phyloP scores from a whole-genome alignment of 768 basidiomycete genomes.

The Boletellus emodensis region DNA sequence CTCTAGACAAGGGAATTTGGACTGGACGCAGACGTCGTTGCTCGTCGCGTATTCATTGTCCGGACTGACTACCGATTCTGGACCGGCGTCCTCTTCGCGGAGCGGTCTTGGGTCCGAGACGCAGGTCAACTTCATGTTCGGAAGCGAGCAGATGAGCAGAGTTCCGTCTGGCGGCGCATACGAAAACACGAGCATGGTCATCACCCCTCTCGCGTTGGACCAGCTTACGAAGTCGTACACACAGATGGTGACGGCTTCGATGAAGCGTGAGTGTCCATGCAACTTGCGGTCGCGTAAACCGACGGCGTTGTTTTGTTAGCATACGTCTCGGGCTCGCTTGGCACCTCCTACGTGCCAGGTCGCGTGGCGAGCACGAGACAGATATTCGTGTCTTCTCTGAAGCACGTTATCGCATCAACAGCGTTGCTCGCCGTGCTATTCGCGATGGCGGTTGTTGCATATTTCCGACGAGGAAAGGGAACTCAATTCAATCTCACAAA shows the following conservation, averaged over 20 bases:
- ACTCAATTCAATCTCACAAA: constrained; percentile 14
- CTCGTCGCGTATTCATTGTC: constrained; percentile 9
- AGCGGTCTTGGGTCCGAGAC: constrained; percentile 10
- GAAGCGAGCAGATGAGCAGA: not conserved
- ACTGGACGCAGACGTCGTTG: constrained; percentile 17
- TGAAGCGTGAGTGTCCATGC: constrained; percentile 12
- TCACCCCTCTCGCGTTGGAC: constrained; percentile 5
- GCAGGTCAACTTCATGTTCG: constrained; percentile 10
- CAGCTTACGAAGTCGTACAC: constrained; percentile 9
- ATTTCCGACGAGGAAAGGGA: constrained; percentile 10
- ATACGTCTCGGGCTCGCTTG: constrained; percentile 11
- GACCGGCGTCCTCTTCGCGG: constrained; percentile 4
- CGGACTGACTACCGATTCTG: constrained; percentile 5
- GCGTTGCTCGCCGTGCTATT: not conserved
- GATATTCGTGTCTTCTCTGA: constrained; percentile 13
- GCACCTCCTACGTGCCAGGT: constrained; percentile 12
- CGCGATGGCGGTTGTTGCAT: not conserved
- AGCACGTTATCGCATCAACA: constrained; percentile 11
- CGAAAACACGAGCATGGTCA: constrained; percentile 3
- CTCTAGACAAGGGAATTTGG: constrained; percentile 11
- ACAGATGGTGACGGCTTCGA: constrained; percentile 10
- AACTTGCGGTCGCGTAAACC: not conserved
- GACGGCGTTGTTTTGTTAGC: not conserved
- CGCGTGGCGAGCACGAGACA: constrained; percentile 9
- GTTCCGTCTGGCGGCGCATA: not conserved